These are phyloP conservation scores for Lactifluus echinatus DNA, from an alignment of 768 basidiomycete species.

Conservation along the genomic window DNA sequence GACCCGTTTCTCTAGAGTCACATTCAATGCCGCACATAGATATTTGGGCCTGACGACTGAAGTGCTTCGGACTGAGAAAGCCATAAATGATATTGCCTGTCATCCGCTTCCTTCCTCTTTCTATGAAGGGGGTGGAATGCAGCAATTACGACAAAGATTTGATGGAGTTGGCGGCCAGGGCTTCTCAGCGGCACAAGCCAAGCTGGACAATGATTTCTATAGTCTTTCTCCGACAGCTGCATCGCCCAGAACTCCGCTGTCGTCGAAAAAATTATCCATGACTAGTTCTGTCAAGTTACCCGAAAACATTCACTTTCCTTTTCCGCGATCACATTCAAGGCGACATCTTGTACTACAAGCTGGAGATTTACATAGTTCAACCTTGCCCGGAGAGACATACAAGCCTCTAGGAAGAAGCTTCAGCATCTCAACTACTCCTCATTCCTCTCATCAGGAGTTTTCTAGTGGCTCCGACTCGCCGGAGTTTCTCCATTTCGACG, in stretches of 20 bases:
- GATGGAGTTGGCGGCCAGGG: slow-evolving; percentile 36
- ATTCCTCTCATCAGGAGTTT: slow-evolving; percentile 11
- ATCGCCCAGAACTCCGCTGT: slow-evolving; percentile 20
- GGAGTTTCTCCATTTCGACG: slow-evolving; percentile 28
- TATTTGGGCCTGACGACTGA: slow-evolving; percentile 94
- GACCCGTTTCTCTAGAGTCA: slow-evolving; percentile 93
- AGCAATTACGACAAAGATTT: slow-evolving; percentile 86
- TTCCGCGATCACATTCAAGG: slow-evolving; percentile 29
- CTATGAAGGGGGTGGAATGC: slow-evolving; percentile 87
- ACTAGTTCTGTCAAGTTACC: slow-evolving; percentile 23
- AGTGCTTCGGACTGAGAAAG: slow-evolving; percentile 92
- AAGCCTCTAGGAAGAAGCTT: slow-evolving; percentile 22
- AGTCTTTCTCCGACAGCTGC: slow-evolving; percentile 22
- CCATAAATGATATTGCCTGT: slow-evolving; percentile 94
- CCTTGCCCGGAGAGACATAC: slow-evolving; percentile 39
- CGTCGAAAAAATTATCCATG: slow-evolving; percentile 23
- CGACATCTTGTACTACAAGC: slow-evolving; percentile 65
- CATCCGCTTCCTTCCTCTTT: slow-evolving; percentile 88
- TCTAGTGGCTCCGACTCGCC: slow-evolving; percentile 4
- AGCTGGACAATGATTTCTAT: slow-evolving; percentile 52
- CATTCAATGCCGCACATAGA: slow-evolving; percentile 94
- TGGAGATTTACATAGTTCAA: slow-evolving; percentile 63
- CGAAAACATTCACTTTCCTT: slow-evolving; percentile 16
- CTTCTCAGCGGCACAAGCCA: slow-evolving; percentile 32
- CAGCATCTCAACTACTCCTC: slow-evolving; percentile 14